Conservation (phyloP, 2,329 filamentous ascomycete species). For the Fusarium armeniacum region DNA sequence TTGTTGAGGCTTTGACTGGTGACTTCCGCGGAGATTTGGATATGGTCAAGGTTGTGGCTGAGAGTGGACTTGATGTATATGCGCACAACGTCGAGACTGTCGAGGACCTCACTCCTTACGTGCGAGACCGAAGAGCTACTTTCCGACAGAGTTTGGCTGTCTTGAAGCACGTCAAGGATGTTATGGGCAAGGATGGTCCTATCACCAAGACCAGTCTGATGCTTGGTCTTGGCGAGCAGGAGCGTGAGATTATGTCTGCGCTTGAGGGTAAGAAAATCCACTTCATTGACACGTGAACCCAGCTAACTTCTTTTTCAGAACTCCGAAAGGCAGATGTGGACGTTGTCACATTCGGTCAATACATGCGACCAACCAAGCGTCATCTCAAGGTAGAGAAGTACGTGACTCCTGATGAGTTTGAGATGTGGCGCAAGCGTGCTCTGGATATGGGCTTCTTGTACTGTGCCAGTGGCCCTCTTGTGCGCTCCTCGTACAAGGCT, state of each 20-base stretch:
- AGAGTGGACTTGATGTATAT: slow-evolving; percentile 93
- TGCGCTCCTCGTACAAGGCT: slow-evolving; percentile 96
- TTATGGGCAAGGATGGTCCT: slow-evolving; percentile 74
- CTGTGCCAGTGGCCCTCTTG: slow-evolving; percentile 92
- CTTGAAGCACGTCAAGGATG: slow-evolving; percentile 83
- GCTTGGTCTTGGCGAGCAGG: slow-evolving; percentile 93
- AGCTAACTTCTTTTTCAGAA: slow-evolving; percentile 62
- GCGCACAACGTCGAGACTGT: slow-evolving; percentile 98
- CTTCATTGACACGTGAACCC: background rate
- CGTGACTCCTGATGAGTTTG: slow-evolving; percentile 90
- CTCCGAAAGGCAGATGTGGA: slow-evolving; percentile 86
- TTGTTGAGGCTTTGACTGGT: slow-evolving; percentile 88
- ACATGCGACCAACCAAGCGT: slow-evolving; percentile 98
- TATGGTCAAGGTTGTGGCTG: slow-evolving; percentile 86
- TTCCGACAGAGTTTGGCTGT: slow-evolving; percentile 89
- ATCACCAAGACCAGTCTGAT: slow-evolving; percentile 99
- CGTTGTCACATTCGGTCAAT: slow-evolving; percentile 99
- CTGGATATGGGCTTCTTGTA: slow-evolving; percentile 97
- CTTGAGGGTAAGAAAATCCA: slow-evolving; percentile 69
- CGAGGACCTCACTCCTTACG: slow-evolving; percentile 88
- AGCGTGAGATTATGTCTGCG: slow-evolving; percentile 85
- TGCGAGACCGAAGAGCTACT: slow-evolving; percentile 89
- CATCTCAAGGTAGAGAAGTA: slow-evolving; percentile 98
- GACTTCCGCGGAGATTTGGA: slow-evolving; percentile 89
- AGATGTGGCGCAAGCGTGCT: slow-evolving; percentile 89